Base-by-base conservation (phyloP, 2,329 filamentous ascomycete genomes). In the Clarireedia monteithiana region DNA sequence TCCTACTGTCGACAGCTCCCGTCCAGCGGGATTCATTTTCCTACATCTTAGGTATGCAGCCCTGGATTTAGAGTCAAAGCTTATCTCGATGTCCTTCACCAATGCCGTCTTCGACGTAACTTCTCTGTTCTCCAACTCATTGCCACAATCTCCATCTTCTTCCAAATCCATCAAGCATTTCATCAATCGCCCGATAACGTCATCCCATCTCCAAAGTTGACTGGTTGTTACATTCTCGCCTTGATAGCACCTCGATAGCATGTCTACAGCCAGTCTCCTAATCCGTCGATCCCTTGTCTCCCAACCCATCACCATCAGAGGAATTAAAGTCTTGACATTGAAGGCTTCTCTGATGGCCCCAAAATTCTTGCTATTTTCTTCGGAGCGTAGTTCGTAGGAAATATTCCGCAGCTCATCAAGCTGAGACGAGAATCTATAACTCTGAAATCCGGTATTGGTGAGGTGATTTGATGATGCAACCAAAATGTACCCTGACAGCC, bases 301-400 rank as follows among this genome's bases (percentile, higher is more conserved):
- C 62, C 62, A 64, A 3, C 62, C 63, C 0, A 65, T 58, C 26
- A 60, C 60, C 52, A 63, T 59, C 2, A 61, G 56, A 20, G 63
- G 63, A 3, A 64, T 59, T 3, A 64, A 58, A 5, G 63, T 63
- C 38, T 58, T 60, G 55, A 65, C 53, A 23, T 65, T 61, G 36
- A 65, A 64, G 60, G 40, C 47, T 60, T 62, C 47, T 57, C 60
- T 39, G 62, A 44, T 47, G 57, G 57, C 9, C 42, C 56, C 4
- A 50, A 55, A 24, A 55, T 59, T 6, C 36, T n/a, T 49, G 40
- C 40, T 47, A 5, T 7, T 38, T 12, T 15, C 40, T 6, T 15
- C 26, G n/a, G 42, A 48, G 15, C 30, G 20, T 39, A 53, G 14
- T 26, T 20, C 27, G 12, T 53, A 24, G 23, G 34, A 34, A 24